These are phyloP conservation scores for Paramecium octaurelia DNA, from an alignment of 73 alveolate genomes.

Conservation along the genomic window DNA sequence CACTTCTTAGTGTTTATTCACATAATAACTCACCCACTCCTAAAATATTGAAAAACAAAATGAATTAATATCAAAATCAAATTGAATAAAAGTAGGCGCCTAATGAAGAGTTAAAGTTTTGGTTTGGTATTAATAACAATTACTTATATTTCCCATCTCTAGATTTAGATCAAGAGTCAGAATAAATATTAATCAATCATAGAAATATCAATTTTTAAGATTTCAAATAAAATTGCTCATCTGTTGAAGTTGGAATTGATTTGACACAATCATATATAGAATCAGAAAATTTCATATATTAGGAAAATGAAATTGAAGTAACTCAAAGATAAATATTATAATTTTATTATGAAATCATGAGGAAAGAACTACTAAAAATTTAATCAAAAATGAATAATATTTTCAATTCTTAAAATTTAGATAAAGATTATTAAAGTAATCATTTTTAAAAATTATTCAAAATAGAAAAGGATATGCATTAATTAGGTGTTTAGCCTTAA, in stretches of 20 bases:
- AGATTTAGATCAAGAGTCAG: neutral
- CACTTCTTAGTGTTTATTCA: neutral
- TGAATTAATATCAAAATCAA: neutral
- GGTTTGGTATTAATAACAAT: slow-evolving; percentile 5
- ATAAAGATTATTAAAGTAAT: neutral
- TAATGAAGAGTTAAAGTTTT: neutral
- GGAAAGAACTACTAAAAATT: neutral
- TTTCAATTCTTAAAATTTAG: neutral
- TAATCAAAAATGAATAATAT: neutral
- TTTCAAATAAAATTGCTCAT: neutral
- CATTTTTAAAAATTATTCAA: neutral
- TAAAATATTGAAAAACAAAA: neutral
- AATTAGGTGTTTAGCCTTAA: neutral
- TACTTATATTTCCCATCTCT: neutral
- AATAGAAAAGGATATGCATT: neutral
- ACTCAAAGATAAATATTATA: neutral
- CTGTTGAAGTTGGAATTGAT: neutral
- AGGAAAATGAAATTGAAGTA: neutral
- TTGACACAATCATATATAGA: neutral
- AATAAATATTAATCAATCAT: neutral
- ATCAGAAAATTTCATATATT: neutral
- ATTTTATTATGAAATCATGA: neutral
- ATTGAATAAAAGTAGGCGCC: neutral
- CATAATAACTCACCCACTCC: neutral
- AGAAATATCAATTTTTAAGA: neutral